phyloP scores from a whole-genome alignment of 1,284 basidiomycete genomes.

The Pyrrhoderma noxium region DNA sequence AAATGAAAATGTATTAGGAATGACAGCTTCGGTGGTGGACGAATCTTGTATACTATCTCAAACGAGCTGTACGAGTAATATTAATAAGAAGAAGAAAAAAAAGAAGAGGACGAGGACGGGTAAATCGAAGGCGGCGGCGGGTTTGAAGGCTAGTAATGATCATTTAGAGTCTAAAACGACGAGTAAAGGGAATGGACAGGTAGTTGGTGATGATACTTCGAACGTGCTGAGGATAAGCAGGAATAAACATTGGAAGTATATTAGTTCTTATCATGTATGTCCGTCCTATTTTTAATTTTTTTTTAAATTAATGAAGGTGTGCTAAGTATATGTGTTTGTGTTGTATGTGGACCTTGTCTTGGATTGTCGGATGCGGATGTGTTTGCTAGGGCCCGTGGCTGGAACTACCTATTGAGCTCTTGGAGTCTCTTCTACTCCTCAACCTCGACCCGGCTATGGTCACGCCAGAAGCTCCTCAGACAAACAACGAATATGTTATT shows the following conservation, averaged over 20 bases:
- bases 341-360: conserved; percentile 2
- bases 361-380: too few relatives aligned
- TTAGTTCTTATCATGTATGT: conserved; percentile 80
- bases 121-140: not conserved
- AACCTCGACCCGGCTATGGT: conserved; percentile 67
- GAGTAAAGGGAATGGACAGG: conserved; percentile 18
- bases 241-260: conserved; percentile 83
- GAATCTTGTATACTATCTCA: too few relatives aligned
- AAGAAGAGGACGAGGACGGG: conserved; percentile 60
- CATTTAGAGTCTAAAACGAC: conserved; percentile 32
- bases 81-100: conserved; percentile 56
- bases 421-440: conserved; percentile 69
- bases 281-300: too few relatives aligned
- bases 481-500: too few relatives aligned
- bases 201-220: conserved; percentile 25
- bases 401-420: conserved; percentile 73
- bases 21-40: too few relatives aligned
- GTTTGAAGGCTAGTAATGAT: conserved; percentile 17
- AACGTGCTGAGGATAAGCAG: conserved; percentile 72
- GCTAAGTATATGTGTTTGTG: too few relatives aligned
- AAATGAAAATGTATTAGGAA: too few relatives aligned
- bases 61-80: too few relatives aligned
- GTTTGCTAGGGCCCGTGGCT: conserved; percentile 70
- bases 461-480: conserved; percentile 31
- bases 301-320: not conserved